A percentile compares a stretch with the other conserved stretches of the same genome.
These are phyloP conservation scores for Anthracocystis setariae DNA, from an alignment of 1,284 basidiomycete genomes.

Conservation along the genomic window DNA sequence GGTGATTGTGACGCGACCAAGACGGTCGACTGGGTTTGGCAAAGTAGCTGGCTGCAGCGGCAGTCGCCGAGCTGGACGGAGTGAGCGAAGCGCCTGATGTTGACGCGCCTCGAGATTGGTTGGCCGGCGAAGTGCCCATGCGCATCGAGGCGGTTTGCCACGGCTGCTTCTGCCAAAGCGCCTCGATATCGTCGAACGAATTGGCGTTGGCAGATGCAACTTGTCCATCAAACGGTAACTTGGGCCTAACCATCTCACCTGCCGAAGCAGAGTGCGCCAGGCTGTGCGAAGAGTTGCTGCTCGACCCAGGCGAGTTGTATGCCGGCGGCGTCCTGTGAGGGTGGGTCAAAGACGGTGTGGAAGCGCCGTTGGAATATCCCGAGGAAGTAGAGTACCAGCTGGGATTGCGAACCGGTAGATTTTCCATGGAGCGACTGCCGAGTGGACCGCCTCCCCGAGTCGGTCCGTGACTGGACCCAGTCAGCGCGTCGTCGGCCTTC, in stretches of 20 bases:
- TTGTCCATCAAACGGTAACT: slow-evolving; percentile 34
- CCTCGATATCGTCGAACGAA: slow-evolving; percentile 50
- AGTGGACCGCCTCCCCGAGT: slow-evolving; percentile 29
- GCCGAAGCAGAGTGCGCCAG: slow-evolving; percentile 36
- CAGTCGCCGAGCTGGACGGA: slow-evolving; percentile 1
- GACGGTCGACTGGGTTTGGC: not conserved
- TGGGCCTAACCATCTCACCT: slow-evolving; percentile 23
- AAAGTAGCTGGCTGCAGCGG: not conserved
- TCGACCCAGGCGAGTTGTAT: slow-evolving; percentile 40
- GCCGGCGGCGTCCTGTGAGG: slow-evolving; percentile 31
- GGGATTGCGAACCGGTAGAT: slow-evolving; percentile 27
- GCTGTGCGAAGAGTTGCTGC: slow-evolving; percentile 41
- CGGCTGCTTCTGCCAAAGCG: slow-evolving; percentile 48
- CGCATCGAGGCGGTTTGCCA: slow-evolving; percentile 46
- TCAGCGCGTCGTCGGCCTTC: slow-evolving; percentile 36
- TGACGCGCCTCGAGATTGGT: not conserved
- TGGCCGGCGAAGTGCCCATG: slow-evolving; percentile 39
- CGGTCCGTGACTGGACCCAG: slow-evolving; percentile 11
- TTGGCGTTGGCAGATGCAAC: slow-evolving; percentile 33
- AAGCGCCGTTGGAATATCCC: slow-evolving; percentile 30
- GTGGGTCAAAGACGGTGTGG: slow-evolving; percentile 20
- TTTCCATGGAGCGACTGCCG: slow-evolving; percentile 34
- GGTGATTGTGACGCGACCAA: slow-evolving; percentile 2
- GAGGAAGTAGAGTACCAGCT: slow-evolving; percentile 40
- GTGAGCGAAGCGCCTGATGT: not conserved